These are phyloP conservation scores for Colletotrichum lini DNA, from an alignment of 2,329 filamentous ascomycete species.

Conservation along the genomic window DNA sequence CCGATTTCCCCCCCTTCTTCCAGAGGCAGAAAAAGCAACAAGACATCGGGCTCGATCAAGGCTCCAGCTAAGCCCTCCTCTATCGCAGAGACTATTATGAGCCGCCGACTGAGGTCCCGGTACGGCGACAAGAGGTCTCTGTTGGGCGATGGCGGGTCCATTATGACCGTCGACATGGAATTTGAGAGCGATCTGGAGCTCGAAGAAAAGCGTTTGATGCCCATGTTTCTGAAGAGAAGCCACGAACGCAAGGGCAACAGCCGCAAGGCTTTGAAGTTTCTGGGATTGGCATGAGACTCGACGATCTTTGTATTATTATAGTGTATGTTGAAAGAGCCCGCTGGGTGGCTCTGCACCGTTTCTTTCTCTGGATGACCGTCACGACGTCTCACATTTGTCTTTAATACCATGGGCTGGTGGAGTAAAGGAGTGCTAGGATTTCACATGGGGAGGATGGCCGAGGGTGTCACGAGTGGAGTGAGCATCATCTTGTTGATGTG, in stretches of 20 bases:
- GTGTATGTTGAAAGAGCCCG: neutral
- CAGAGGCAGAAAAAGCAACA: slow-evolving; percentile 8
- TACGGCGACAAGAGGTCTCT: slow-evolving; percentile 24
- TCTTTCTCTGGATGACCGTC: slow-evolving; percentile 8
- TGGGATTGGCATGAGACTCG: slow-evolving; percentile 59
- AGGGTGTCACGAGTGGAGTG: neutral
- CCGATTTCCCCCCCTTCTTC: slow-evolving; percentile 38
- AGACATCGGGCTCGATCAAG: slow-evolving; percentile 25
- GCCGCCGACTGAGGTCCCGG: slow-evolving; percentile 50
- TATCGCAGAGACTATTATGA: slow-evolving; percentile 52
- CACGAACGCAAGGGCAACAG: slow-evolving; percentile 58
- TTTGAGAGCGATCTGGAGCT: slow-evolving; percentile 60
- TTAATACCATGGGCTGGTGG: neutral
- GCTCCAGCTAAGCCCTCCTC: slow-evolving; percentile 49
- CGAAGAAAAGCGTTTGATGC: slow-evolving; percentile 68
- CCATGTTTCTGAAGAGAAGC: slow-evolving; percentile 59
- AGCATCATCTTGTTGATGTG: neutral
- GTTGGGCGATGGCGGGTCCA: slow-evolving; percentile 48
- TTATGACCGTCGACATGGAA: slow-evolving; percentile 54
- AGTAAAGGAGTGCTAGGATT: neutral
- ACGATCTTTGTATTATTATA: neutral
- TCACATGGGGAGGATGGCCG: neutral
- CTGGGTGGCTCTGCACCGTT: slow-evolving; percentile 2
- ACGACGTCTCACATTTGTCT: neutral
- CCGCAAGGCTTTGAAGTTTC: slow-evolving; percentile 68